Evolutionary conservation across 2,329 filamentous ascomycete genomes (phyloP), one percentile per base, ranked within the genome.

Genomic region (Hymenoscyphus salicellus): DNA sequence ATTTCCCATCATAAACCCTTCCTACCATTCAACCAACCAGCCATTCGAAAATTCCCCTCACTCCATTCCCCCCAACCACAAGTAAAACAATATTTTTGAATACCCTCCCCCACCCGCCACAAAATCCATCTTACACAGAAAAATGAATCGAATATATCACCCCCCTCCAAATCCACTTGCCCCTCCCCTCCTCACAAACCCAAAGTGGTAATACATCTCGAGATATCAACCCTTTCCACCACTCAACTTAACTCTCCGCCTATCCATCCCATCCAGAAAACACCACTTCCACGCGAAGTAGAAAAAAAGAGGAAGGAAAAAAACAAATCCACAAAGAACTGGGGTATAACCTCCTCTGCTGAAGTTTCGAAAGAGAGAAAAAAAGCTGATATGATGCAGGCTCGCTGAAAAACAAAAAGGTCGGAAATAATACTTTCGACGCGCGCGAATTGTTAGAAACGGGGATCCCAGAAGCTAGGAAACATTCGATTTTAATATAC

Each of bases 311-410:
- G 8, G 8, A 17, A 46, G 16, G 17, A n/a, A 52, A 5, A n/a
- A 23, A 26, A 26, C 16, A 56, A 56, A n/a, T 32, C 28, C 28
- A 33, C 30, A 38, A 32, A 56, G 33, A 62, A 62, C 60, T 62
- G 60, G 63, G 63, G 63, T 65, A 65, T 65, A 65, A 65, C 63
- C 63, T 65, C 63, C 63, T 62, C 60, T 62, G 63, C 63, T 58
- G n/a, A 60, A 64, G 60, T 26, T 52, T 20, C 20, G 33, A 63
- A 41, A 32, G 17, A 28, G 26, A 38, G 23, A 23, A 32, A 60
- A 46, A 56, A 43, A 59, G 28, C 56, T 11, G 46, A 32, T 20
- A 33, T 43, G 28, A 30, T 26, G 62, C 30, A 23, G 20, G 61
- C 61, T 59, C 56, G 61, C 61, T 58, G 55, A 26, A 58, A 55